Conservation (phyloP, 768 basidiomycete species). For the Naematelia aurantialba region DNA sequence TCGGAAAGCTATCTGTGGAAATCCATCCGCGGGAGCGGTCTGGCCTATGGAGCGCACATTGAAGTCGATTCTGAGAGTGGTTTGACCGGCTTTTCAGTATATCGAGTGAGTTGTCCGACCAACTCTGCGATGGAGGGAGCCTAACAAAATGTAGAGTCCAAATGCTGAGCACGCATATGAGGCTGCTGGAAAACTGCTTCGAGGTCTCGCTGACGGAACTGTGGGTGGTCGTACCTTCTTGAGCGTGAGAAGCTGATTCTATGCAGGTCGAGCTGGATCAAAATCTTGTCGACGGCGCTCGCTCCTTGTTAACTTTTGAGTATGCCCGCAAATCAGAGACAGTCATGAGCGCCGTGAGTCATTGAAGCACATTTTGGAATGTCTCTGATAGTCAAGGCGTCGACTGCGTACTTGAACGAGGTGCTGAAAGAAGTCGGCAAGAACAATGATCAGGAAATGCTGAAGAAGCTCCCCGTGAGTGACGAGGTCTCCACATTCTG, state of each 20-base stretch:
- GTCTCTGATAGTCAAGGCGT: slow-evolving; percentile 57
- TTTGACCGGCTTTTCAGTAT: slow-evolving; percentile 68
- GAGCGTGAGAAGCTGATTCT: neutral
- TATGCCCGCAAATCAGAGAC: slow-evolving; percentile 79
- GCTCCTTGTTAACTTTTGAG: slow-evolving; percentile 82
- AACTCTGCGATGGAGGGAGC: neutral
- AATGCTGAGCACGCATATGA: slow-evolving; percentile 64
- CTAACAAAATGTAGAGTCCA: slow-evolving; percentile 27
- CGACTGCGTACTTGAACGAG: slow-evolving; percentile 82
- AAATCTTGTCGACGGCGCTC: slow-evolving; percentile 79
- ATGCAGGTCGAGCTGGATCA: slow-evolving; percentile 71
- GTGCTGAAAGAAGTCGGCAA: slow-evolving; percentile 78
- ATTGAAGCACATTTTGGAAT: neutral
- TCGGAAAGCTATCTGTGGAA: slow-evolving; percentile 92
- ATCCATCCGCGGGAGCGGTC: slow-evolving; percentile 85
- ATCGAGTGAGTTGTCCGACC: slow-evolving; percentile 53
- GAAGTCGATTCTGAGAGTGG: slow-evolving; percentile 74
- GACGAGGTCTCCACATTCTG: too few relatives aligned
- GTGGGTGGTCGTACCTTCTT: slow-evolving; percentile 53
- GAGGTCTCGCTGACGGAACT: slow-evolving; percentile 73
- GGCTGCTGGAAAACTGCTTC: slow-evolving; percentile 72
- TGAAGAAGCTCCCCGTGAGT: slow-evolving; percentile 33
- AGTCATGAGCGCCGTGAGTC: slow-evolving; percentile 73
- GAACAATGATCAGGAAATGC: slow-evolving; percentile 67
- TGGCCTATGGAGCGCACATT: slow-evolving; percentile 87